Percentiles rank a stretch among this genome's conserved stretches.
These are phyloP conservation scores for Chloranthus sessilifolius DNA, from an alignment of 164 flowering plant species.

Conservation along the genomic window DNA sequence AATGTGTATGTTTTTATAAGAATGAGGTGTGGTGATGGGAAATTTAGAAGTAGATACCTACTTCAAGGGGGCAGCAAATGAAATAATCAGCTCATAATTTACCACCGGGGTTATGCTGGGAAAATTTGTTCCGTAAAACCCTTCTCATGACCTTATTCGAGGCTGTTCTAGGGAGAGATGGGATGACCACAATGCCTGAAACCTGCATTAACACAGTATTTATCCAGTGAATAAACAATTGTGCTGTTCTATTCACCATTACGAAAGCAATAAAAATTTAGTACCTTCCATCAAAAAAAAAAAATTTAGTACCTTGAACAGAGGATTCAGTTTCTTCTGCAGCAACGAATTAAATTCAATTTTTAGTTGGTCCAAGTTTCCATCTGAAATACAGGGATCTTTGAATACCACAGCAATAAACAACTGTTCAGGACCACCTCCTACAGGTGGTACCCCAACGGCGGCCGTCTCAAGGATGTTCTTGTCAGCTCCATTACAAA, in stretches of 20 bases:
- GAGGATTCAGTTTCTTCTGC: constrained; percentile 81
- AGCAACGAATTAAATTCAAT: constrained; percentile 59
- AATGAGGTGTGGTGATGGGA: too few relatives aligned
- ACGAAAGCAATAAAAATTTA: neutral
- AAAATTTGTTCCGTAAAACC: constrained; percentile 67
- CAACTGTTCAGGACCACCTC: constrained; percentile 88
- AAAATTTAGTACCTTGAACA: constrained; percentile 59
- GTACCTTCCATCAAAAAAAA: too few relatives aligned
- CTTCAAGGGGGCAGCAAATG: neutral
- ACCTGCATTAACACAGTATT: constrained; percentile 40
- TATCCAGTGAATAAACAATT: neutral
- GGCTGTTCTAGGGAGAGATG: constrained; percentile 90
- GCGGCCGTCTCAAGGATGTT: constrained; percentile 85
- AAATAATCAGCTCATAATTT: constrained; percentile 33
- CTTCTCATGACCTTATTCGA: constrained; percentile 96
- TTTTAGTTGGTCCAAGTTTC: constrained; percentile 43
- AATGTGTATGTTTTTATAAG: too few relatives aligned
- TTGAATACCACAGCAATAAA: constrained; percentile 78
- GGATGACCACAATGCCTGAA: constrained; percentile 35
- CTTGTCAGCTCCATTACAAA: constrained; percentile 59
- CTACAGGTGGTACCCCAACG: constrained; percentile 76
- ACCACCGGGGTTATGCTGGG: constrained; percentile 32
- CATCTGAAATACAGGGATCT: constrained; percentile 22
- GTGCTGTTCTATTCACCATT: neutral
- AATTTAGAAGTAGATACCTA: too few relatives aligned